These are phyloP conservation scores for Erythrophleum fordii DNA, from an alignment of 306 rosid species.

Conservation along the genomic window DNA sequence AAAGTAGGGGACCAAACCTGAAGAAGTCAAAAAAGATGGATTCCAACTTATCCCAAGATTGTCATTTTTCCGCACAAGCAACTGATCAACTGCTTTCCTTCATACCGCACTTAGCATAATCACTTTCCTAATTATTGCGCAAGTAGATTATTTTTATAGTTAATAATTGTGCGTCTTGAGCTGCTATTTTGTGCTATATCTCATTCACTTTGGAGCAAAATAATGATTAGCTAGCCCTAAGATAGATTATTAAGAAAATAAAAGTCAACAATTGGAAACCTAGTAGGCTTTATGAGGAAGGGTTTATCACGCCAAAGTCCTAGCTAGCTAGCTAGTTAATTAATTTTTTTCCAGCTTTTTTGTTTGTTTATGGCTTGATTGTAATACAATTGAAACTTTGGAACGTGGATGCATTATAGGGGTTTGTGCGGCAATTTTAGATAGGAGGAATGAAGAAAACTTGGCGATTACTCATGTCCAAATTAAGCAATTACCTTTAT, in stretches of 20 bases:
- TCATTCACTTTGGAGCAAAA: neutral
- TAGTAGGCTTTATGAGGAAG: neutral
- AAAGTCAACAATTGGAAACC: neutral
- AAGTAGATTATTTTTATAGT: neutral
- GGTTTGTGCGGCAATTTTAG: neutral
- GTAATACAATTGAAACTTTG: neutral
- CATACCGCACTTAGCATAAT: neutral
- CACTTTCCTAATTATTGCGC: neutral
- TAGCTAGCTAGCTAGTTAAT: neutral
- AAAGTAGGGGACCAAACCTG: constrained; percentile 9
- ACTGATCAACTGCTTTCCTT: neutral
- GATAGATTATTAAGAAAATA: neutral
- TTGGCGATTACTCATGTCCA: neutral
- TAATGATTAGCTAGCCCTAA: neutral
- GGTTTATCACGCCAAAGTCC: neutral
- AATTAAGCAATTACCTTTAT: neutral
- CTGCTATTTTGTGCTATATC: neutral
- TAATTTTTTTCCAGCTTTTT: neutral
- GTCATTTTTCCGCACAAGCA: neutral
- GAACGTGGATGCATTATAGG: neutral
- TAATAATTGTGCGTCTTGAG: neutral
- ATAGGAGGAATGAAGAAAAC: neutral
- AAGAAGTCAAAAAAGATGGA: constrained; percentile 5
- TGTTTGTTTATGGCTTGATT: neutral
- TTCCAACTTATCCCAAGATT: constrained; percentile 20